phyloP scores from a whole-genome alignment of 2,329 filamentous ascomycete genomes.

The Acrocalymma vagum region DNA sequence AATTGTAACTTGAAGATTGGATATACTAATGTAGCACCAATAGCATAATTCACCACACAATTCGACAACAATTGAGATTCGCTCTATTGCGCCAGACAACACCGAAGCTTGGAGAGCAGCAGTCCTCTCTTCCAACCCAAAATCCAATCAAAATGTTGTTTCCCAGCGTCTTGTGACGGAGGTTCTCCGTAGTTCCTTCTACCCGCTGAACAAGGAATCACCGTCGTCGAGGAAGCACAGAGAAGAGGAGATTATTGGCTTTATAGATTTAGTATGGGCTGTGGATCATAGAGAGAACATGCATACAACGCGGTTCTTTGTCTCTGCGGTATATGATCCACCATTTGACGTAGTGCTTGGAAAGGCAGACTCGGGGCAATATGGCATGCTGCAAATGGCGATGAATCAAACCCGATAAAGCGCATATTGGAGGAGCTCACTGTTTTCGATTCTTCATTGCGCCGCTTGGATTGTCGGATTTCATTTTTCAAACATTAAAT shows the following conservation, averaged over 20 bases:
- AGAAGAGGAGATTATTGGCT: not conserved
- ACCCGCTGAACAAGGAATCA: not conserved
- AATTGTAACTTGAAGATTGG: too few species aligned
- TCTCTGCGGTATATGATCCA: conserved; percentile 5
- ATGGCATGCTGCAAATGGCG: too few species aligned
- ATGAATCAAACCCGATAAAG: too few species aligned
- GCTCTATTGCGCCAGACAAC: not conserved
- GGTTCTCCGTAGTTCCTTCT: not conserved
- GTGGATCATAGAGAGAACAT: not conserved
- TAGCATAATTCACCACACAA: too few species aligned
- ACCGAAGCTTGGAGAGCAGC: conserved; percentile 4
- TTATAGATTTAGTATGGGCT: conserved; percentile 5
- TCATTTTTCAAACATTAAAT: too few species aligned
- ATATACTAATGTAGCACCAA: too few species aligned
- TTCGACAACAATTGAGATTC: conserved; percentile 3
- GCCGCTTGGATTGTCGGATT: too few species aligned
- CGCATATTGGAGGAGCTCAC: too few species aligned
- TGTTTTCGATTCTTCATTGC: too few species aligned
- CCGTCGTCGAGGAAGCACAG: not conserved
- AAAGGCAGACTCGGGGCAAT: conserved; percentile 2
- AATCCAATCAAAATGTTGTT: conserved; percentile 5
- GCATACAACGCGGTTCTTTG: conserved; percentile 5
- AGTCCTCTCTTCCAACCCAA: conserved; percentile 3
- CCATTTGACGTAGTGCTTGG: conserved; percentile 11
- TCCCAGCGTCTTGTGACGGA: conserved; percentile 3